These are phyloP conservation scores for Miscanthus sacchariflorus DNA, from an alignment of 202 grass and related monocot species.

Conservation along the genomic window DNA sequence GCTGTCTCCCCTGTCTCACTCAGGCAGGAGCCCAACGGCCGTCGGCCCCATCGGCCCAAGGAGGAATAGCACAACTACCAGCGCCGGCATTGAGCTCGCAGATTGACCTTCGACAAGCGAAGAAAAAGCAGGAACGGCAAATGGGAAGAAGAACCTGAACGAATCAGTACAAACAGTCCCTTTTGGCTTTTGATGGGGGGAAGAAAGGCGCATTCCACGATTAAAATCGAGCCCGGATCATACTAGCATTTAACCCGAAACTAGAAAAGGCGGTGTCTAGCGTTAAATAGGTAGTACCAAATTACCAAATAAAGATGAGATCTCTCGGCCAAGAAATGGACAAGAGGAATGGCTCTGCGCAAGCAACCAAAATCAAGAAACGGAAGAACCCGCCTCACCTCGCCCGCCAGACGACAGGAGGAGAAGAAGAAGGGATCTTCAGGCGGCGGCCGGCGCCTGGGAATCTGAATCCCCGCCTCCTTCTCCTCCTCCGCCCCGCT, in stretches of 20 bases:
- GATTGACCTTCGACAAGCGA: conserved; percentile 39
- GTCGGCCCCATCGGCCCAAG: conserved; percentile 30
- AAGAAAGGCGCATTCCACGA: conserved; percentile 9
- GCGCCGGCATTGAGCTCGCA: conserved; percentile 52
- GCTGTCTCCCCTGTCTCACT: conserved; percentile 51
- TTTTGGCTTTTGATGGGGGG: conserved; percentile 3
- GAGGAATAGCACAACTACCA: conserved; percentile 58
- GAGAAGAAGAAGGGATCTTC: conserved; percentile 31
- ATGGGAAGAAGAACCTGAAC: conserved; percentile 8
- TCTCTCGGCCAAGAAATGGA: conserved; percentile 35
- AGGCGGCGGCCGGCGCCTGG: conserved; percentile 35
- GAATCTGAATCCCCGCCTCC: conserved; percentile 32
- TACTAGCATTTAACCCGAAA: background rate
- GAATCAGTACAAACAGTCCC: conserved; percentile 29
- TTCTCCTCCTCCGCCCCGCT: background rate
- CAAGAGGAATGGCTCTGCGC: conserved; percentile 3
- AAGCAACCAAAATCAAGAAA: conserved; percentile 47
- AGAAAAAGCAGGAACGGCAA: conserved; percentile 3
- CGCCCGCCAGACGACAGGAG: background rate
- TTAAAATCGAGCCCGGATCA: conserved; percentile 30
- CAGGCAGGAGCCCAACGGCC: conserved; percentile 30
- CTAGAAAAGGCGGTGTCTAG: background rate
- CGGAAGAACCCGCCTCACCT: conserved; percentile 23
- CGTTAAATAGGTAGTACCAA: background rate
- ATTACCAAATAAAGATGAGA: conserved; percentile 33